phyloP scores from a whole-genome alignment of 2,329 filamentous ascomycete species.

The Pseudonectria foliicola region DNA sequence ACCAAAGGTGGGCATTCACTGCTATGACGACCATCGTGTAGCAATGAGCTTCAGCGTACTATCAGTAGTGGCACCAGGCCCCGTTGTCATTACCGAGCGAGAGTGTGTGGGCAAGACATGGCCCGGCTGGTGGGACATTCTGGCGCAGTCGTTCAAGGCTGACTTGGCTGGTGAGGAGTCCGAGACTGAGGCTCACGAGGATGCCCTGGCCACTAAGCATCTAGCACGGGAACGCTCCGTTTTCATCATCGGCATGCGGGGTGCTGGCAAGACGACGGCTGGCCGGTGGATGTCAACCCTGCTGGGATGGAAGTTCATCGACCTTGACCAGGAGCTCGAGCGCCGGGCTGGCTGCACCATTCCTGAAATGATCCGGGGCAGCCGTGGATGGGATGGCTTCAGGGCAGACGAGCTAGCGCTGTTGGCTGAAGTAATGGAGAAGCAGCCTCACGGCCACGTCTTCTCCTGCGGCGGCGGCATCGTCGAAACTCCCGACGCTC shows the following conservation, averaged over 20 bases:
- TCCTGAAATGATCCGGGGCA: slow-evolving; percentile 70
- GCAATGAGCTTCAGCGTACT: slow-evolving; percentile 98
- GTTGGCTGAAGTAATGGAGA: slow-evolving; percentile 64
- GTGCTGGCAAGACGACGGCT: slow-evolving; percentile 91
- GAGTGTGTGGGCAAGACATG: slow-evolving; percentile 96
- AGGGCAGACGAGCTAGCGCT: slow-evolving; percentile 70
- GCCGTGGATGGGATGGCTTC: slow-evolving; percentile 81
- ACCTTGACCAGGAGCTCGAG: slow-evolving; percentile 86
- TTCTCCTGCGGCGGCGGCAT: slow-evolving; percentile 93
- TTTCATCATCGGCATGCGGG: slow-evolving; percentile 95
- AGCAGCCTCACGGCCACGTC: slow-evolving; percentile 67
- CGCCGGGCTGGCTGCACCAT: slow-evolving; percentile 66
- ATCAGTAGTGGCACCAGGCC: slow-evolving; percentile 60
- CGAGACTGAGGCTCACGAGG: slow-evolving; percentile 9
- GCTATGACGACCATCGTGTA: slow-evolving; percentile 95
- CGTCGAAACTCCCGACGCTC: slow-evolving; percentile 76
- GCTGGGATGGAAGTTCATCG: slow-evolving; percentile 70
- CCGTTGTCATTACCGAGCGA: slow-evolving; percentile 76
- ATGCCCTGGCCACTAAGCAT: slow-evolving; percentile 3
- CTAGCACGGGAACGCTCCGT: slow-evolving; percentile 54
- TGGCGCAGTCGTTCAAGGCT: slow-evolving; percentile 72
- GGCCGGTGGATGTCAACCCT: slow-evolving; percentile 77
- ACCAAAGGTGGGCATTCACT: slow-evolving; percentile 66
- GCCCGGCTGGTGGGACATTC: slow-evolving; percentile 96
- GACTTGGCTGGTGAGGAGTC: slow-evolving; percentile 68